Conservation (phyloP, 2,329 filamentous ascomycete genomes). For the Paecilomyces formosus region DNA sequence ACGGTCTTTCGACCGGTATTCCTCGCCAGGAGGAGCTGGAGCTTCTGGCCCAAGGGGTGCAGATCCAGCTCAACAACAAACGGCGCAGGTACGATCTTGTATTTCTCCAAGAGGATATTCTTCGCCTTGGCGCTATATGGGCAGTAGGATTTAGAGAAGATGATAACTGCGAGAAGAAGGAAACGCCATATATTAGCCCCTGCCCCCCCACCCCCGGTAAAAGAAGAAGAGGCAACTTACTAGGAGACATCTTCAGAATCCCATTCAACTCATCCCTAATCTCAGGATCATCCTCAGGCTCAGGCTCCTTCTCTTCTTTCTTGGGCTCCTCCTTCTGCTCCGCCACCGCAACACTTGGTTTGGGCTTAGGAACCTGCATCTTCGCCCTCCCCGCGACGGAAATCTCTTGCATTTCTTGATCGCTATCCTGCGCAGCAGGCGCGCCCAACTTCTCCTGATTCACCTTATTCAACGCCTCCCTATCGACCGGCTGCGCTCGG, state of each 20-base stretch:
- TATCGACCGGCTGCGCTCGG: slow-evolving; percentile 59
- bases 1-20: slow-evolving; percentile 79
- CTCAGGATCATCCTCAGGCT: slow-evolving; percentile 16
- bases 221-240: slow-evolving; percentile 43
- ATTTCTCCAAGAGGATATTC: slow-evolving; percentile 72
- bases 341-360: slow-evolving; percentile 26
- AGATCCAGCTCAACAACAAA: slow-evolving; percentile 86
- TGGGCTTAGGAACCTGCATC: slow-evolving; percentile 35
- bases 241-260: slow-evolving; percentile 77
- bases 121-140: slow-evolving; percentile 82
- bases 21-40: slow-evolving; percentile 65
- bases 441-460: slow-evolving; percentile 46
- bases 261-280: slow-evolving; percentile 64
- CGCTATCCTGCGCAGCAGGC: slow-evolving; percentile 21
- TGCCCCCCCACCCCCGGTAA: background rate
- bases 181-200: slow-evolving; percentile 3
- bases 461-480: slow-evolving; percentile 54
- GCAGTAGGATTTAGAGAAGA: slow-evolving; percentile 95
- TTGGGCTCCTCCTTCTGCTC: slow-evolving; percentile 53
- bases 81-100: slow-evolving; percentile 72
- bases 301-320: slow-evolving; percentile 40
- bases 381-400: slow-evolving; percentile 49
- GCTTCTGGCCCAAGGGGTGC: slow-evolving; percentile 62
- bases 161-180: slow-evolving; percentile 57
- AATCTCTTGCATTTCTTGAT: slow-evolving; percentile 34